Percentiles rank a stretch among this genome's conserved stretches.
Conservation (phyloP, 768 basidiomycete genomes). For the Lactarius evosmus region DNA sequence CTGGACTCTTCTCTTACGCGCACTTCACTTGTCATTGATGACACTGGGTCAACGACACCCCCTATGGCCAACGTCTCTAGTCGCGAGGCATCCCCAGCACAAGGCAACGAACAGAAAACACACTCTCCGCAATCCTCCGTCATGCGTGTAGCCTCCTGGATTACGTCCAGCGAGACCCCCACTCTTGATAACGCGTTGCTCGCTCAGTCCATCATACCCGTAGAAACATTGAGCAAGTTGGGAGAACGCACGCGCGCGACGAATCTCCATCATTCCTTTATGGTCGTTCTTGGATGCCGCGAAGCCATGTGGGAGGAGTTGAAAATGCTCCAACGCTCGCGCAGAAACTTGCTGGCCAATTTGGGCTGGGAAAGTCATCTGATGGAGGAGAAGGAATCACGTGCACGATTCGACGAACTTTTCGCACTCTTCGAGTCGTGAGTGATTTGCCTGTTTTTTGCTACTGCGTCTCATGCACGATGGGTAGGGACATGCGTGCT, state of each 20-base stretch:
- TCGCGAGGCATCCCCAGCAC: constrained; percentile 1
- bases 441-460: constrained; percentile 12
- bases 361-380: constrained; percentile 62
- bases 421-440: constrained; percentile 26
- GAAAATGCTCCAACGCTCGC: constrained; percentile 57
- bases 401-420: constrained; percentile 24
- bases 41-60: constrained; percentile 14
- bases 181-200: constrained; percentile 22
- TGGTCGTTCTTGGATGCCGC: constrained; percentile 59
- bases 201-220: constrained; percentile 25
- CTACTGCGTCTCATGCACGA: neutral
- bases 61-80: constrained; percentile 6
- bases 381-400: constrained; percentile 23
- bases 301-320: constrained; percentile 80
- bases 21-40: constrained; percentile 8
- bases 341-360: constrained; percentile 48
- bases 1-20: constrained; percentile 9
- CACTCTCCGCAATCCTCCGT: constrained; percentile 6
- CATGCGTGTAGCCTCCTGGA: constrained; percentile 21
- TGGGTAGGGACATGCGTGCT: constrained; percentile 58
- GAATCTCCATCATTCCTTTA: constrained; percentile 66
- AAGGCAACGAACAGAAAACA: neutral
- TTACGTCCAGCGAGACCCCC: constrained; percentile 22
- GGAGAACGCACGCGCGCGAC: constrained; percentile 64
- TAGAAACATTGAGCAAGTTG: constrained; percentile 38